Evolutionary conservation across 2,329 filamentous ascomycete genomes (phyloP), one percentile per base, ranked within the genome.

Genomic region (Microthyrium microscopicum): DNA sequence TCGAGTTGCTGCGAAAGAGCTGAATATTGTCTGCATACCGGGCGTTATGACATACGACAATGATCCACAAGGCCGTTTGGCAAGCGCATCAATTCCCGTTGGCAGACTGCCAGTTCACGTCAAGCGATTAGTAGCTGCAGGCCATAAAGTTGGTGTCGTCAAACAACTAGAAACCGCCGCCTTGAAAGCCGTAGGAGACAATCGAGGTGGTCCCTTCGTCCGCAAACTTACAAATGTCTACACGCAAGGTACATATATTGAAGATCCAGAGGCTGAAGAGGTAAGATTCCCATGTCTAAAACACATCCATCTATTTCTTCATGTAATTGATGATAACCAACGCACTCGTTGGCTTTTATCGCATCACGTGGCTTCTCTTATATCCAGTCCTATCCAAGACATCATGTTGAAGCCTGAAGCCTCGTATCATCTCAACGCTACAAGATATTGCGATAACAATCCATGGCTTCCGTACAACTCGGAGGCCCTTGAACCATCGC

Each of bases 191-290:
- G 89, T 74, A 1, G 87, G 89, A 28, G 84, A 93, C 51, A 98
- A 95, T 54, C 73, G 82, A 37, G 94, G 93, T 49, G 71, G 84
- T 0, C 85, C 89, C 0, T 98, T 98, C 46, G 71, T 83, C 24
- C 74, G 89, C 22, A 89, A 92, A 46, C 72, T 98, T 46, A 95
- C 89, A 12, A 94, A 92, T 48, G 66, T 98, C 5, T 98, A 98
- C 56, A 98, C 89, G 6, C 98, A 95, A 54, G 89, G 85, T 27
- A 98, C 89, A 3, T 98, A 95, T 46, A 77, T 98, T 36, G 89
- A 95, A 48, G 89, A 98, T 51, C 68, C 81, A 7, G 87, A 89
- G 40, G 82, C n/a, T n/a, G n/a, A n/a, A n/a, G n/a, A n/a, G n/a
- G n/a, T n/a, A n/a, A n/a, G n/a, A n/a, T n/a, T n/a, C n/a, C n/a